Evolutionary conservation across 208 protist species (phyloP).

Genomic region (Acanthamoeba castellanii): DNA sequence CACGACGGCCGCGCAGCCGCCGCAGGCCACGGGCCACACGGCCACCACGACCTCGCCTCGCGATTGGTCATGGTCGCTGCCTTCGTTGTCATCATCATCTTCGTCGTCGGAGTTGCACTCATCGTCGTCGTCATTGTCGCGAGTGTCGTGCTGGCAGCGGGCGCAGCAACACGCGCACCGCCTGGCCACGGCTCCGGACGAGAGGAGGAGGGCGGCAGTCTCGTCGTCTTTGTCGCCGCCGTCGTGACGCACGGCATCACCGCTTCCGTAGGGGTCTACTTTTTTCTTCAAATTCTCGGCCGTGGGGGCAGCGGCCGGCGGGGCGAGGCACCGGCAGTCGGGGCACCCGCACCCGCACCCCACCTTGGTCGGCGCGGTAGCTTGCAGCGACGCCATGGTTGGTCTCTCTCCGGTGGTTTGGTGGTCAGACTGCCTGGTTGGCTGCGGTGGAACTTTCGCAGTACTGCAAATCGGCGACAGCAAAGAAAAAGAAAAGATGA

Average conservation of each 20-base stretch:
- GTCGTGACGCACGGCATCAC: neutral
- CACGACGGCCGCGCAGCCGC: neutral
- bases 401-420: no score
- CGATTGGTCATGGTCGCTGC: neutral
- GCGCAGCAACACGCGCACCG: neutral
- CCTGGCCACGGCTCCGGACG: neutral
- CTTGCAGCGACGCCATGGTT: no score
- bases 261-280: neutral
- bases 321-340: neutral
- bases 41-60: neutral
- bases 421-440: no score
- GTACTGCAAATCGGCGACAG: no score
- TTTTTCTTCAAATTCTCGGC: no score
- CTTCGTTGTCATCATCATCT: neutral
- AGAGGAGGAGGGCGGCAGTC: neutral
- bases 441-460: no score
- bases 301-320: no score
- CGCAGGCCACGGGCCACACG: constrained; percentile 14
- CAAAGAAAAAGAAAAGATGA: no score
- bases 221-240: neutral
- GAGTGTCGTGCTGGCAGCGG: neutral
- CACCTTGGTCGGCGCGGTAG: no score
- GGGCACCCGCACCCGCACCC: neutral
- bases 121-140: neutral
- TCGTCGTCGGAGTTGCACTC: neutral